These are phyloP conservation scores for Euphrasia arctica DNA, from an alignment of 305 asterid genomes.

Conservation along the genomic window DNA sequence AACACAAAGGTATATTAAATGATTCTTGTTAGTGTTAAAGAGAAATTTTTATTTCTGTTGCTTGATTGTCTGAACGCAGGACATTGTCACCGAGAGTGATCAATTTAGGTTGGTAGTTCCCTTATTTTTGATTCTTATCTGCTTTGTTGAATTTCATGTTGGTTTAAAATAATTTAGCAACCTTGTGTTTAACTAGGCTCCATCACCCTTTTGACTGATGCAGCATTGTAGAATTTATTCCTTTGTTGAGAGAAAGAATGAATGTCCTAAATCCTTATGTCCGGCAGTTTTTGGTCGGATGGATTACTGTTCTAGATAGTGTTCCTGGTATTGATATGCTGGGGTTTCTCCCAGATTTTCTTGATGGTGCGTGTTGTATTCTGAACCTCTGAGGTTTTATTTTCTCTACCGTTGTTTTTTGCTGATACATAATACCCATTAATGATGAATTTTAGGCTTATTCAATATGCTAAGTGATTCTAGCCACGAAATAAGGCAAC, in stretches of 20 bases:
- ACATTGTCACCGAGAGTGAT: conserved; percentile 98
- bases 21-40: conserved; percentile 7
- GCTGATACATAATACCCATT: conserved; percentile 25
- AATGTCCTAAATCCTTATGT: conserved; percentile 95
- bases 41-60: conserved; percentile 24
- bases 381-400: conserved; percentile 15
- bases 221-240: conserved; percentile 99
- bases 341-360: conserved; percentile 99
- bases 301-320: conserved; percentile 99
- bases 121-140: conserved; percentile 20
- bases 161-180: conserved; percentile 17
- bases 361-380: conserved; percentile 71
- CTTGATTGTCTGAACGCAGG: conserved; percentile 54
- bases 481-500: conserved; percentile 99
- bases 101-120: conserved; percentile 78
- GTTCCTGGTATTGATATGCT: conserved; percentile 99
- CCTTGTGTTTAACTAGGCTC: conserved; percentile 26
- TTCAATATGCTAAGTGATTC: conserved; percentile 98
- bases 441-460: conserved; percentile 59
- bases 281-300: conserved; percentile 98
- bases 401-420: conserved; percentile 20
- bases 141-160: conserved; percentile 19
- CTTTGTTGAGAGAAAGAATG: conserved; percentile 97
- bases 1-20: conserved; percentile 5
- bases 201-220: conserved; percentile 28